Evolutionary conservation across 441 rosid genomes (phyloP), one percentile per base, ranked within the genome.

Genomic region (Euphorbia schlechtendalii): DNA sequence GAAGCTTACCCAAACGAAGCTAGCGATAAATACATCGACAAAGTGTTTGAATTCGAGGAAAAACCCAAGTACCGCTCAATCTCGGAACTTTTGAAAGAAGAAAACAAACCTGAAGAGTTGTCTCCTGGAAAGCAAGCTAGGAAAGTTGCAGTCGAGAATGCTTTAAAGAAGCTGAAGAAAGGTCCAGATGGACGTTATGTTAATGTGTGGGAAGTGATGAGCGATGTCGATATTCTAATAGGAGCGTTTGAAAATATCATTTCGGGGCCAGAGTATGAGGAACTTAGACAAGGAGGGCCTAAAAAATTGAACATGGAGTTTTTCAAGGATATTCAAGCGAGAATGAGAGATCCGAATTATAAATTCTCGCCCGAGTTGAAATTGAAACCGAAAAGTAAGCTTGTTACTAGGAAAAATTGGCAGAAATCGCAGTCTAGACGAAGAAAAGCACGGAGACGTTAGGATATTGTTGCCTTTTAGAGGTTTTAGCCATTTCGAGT

Each of bases 121-220:
- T 83, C 97, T 32, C 97, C 96, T 0, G 92, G 95, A 48, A 90
- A 90, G 82, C 83, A 86, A 75, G 98, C 90, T 43, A 81, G 97
- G 78, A 92, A 86, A 71, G 80, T 93, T 36, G 95, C 97, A 41
- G 92, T 93, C 52, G 98, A 93, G 72, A 88, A 90, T 69, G 98
- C 97, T 38, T 54, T 93, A 79, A 93, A 88, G 65, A 93, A 90
- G 71, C 78, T 93, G 75, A 87, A 88, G 78, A 90, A 88, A 80
- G 92, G 99, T 32, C 95, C 97, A 0, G 96, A 93, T 58, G 95
- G 97, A 56, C 89, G 96, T 5, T 93, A 90, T 63, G 78, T 73
- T 7, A 90, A 93, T 59, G 93, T 90, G 55, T 93, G 92, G 95
- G 97, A 93, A 78, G 93, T 93, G 55, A 90, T 88, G 93, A 88